These are phyloP conservation scores for Entomophthora muscae DNA, from an alignment of 371 early-diverging fungal species.

Conservation along the genomic window DNA sequence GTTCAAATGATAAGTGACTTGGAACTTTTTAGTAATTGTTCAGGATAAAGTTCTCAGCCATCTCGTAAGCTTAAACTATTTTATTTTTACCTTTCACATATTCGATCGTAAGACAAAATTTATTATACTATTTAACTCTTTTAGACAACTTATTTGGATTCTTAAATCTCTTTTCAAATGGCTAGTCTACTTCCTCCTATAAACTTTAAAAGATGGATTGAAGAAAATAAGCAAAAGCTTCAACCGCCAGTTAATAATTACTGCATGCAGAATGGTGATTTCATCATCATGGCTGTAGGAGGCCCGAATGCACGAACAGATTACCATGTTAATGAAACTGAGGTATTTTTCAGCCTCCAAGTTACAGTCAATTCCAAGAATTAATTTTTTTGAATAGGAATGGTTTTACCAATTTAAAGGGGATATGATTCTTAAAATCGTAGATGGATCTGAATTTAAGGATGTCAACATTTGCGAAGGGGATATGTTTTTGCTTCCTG, in stretches of 20 bases:
- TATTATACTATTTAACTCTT: background rate
- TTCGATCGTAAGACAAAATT: too few relatives aligned
- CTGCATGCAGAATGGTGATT: conserved; percentile 69
- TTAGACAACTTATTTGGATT: background rate
- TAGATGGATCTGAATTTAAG: conserved; percentile 52
- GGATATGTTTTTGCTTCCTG: conserved; percentile 86
- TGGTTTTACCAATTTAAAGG: conserved; percentile 94
- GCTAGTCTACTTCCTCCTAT: conserved; percentile 32
- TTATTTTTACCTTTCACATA: too few relatives aligned
- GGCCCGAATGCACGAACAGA: conserved; percentile 77
- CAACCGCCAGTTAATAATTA: conserved; percentile 92
- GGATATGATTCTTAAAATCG: conserved; percentile 68
- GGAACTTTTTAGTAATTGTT: too few relatives aligned
- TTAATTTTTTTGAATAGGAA: conserved; percentile 45
- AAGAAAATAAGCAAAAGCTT: conserved; percentile 59
- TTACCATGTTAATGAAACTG: conserved; percentile 89
- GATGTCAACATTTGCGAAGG: conserved; percentile 79
- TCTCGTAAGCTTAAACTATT: too few relatives aligned
- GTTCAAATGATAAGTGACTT: too few relatives aligned
- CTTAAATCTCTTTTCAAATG: background rate
- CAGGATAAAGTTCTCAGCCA: too few relatives aligned
- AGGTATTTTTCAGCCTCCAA: conserved; percentile 26
- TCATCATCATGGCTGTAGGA: conserved; percentile 75
- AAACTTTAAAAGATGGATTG: conserved; percentile 77
- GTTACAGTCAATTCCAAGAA: conserved; percentile 10